Evolutionary conservation across 2,329 filamentous ascomycete genomes (phyloP).

Genomic region (Didymella sp.): DNA sequence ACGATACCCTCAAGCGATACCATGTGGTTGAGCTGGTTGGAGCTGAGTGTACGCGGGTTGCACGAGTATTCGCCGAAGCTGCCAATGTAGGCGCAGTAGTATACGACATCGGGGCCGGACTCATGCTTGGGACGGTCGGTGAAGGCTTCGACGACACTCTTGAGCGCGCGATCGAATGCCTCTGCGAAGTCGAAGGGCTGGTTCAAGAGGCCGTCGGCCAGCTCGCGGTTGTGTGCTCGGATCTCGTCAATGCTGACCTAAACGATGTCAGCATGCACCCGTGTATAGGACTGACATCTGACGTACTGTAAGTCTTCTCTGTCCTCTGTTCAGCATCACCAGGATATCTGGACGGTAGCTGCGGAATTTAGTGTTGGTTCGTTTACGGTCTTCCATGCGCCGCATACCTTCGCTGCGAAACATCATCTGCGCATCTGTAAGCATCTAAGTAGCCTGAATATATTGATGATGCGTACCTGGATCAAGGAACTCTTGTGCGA

Average conservation of each 20-base stretch:
- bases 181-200: constrained; percentile 87
- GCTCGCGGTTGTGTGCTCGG: constrained; percentile 81
- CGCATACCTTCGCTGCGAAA: constrained; percentile 58
- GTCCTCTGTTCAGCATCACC: constrained; percentile 69
- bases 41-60: constrained; percentile 91
- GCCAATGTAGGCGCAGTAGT: constrained; percentile 96
- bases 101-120: constrained; percentile 76
- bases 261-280: constrained; percentile 7
- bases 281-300: constrained; percentile 28
- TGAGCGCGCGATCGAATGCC: constrained; percentile 89
- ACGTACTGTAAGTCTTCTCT: constrained; percentile 61
- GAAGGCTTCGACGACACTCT: constrained; percentile 83
- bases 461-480: constrained; percentile 68
- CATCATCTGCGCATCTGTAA: constrained; percentile 58
- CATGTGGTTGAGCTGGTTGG: constrained; percentile 92
- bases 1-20: constrained; percentile 97
- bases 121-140: constrained; percentile 78
- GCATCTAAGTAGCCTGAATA: constrained; percentile 3
- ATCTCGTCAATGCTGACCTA: constrained; percentile 78
- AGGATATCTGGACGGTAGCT: constrained; percentile 93
- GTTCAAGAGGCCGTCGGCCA: constrained; percentile 80
- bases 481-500: constrained; percentile 92
- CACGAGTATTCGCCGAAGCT: constrained; percentile 95
- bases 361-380: constrained; percentile 45
- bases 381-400: constrained; percentile 11